These are phyloP conservation scores for Hypoxylon sp. DNA, from an alignment of 2,329 filamentous ascomycete species.

Conservation along the genomic window DNA sequence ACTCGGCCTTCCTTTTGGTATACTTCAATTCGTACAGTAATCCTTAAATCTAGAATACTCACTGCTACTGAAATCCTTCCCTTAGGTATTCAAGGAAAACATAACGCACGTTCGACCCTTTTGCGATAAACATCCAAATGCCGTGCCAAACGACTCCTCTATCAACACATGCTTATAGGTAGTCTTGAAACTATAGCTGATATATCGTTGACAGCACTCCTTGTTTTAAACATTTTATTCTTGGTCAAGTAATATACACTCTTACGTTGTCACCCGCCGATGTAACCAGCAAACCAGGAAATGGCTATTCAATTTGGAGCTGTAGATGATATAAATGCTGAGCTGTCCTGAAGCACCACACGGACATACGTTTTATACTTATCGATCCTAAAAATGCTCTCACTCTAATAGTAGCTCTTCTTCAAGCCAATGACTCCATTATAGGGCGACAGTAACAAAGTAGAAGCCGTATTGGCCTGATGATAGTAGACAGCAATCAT, in stretches of 20 bases:
- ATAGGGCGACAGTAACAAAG: not conserved
- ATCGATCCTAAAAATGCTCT: not conserved
- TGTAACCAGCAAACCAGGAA: not conserved
- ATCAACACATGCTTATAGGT: not conserved
- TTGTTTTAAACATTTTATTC: not conserved
- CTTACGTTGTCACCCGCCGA: not conserved
- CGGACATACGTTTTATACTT: not conserved
- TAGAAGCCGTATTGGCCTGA: not conserved
- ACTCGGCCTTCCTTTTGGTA: not conserved
- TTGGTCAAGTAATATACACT: not conserved
- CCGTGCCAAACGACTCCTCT: not conserved
- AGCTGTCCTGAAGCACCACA: not conserved
- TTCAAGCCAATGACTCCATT: not conserved
- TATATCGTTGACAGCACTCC: not conserved
- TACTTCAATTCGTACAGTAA: not conserved
- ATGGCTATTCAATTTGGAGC: not conserved
- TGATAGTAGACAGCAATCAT: no score
- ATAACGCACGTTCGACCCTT: not conserved
- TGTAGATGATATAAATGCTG: not conserved
- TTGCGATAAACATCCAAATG: not conserved
- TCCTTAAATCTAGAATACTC: constrained; percentile 5
- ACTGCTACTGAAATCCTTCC: constrained; percentile 1
- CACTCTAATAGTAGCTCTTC: not conserved
- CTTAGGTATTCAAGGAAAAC: constrained; percentile 2
- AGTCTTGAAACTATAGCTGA: not conserved